Percentiles rank a stretch among this genome's conserved stretches.
phyloP scores from a whole-genome alignment of 192 early-diverging fungal genomes.

The Gorgonomyces haynaldii region DNA sequence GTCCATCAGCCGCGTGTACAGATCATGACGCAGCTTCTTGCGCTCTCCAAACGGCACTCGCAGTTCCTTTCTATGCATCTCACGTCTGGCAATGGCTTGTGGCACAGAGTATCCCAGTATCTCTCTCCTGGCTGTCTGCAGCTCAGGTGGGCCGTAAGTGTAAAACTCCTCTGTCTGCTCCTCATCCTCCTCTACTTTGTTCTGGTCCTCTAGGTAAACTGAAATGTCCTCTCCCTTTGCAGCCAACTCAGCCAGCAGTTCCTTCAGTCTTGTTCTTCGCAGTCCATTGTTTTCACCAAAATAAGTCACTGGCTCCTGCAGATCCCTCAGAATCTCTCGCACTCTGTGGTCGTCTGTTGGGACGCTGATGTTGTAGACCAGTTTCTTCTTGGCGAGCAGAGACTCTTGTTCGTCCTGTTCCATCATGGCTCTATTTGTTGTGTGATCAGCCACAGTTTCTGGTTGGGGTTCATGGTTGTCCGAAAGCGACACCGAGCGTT shows the following conservation, averaged over 20 bases:
- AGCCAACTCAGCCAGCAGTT: slow-evolving; percentile 12
- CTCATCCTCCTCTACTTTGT: slow-evolving; percentile 28
- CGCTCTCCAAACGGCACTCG: slow-evolving; percentile 50
- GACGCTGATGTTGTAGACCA: slow-evolving; percentile 68
- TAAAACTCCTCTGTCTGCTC: slow-evolving; percentile 21
- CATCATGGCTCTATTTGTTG: slow-evolving; percentile 40
- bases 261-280: slow-evolving; percentile 37
- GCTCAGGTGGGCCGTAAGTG: slow-evolving; percentile 61
- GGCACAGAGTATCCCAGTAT: slow-evolving; percentile 66
- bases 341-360: slow-evolving; percentile 85
- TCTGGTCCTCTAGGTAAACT: neutral
- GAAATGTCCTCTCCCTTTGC: neutral
- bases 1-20: slow-evolving; percentile 56
- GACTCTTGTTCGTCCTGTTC: slow-evolving; percentile 59
- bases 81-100: slow-evolving; percentile 52
- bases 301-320: slow-evolving; percentile 75
- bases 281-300: slow-evolving; percentile 83
- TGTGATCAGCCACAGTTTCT: slow-evolving; percentile 28
- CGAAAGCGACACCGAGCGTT: too few relatives aligned
- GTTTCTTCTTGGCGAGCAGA: slow-evolving; percentile 37
- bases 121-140: slow-evolving; percentile 54
- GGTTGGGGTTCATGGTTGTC: slow-evolving; percentile 4
- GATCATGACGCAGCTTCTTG: slow-evolving; percentile 62
- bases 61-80: slow-evolving; percentile 53
- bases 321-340: slow-evolving; percentile 56